A percentile compares a stretch with the other conserved stretches of the same genome.
These are phyloP conservation scores for Marasmius oreades DNA, from an alignment of 1,284 basidiomycete species.

Conservation along the genomic window DNA sequence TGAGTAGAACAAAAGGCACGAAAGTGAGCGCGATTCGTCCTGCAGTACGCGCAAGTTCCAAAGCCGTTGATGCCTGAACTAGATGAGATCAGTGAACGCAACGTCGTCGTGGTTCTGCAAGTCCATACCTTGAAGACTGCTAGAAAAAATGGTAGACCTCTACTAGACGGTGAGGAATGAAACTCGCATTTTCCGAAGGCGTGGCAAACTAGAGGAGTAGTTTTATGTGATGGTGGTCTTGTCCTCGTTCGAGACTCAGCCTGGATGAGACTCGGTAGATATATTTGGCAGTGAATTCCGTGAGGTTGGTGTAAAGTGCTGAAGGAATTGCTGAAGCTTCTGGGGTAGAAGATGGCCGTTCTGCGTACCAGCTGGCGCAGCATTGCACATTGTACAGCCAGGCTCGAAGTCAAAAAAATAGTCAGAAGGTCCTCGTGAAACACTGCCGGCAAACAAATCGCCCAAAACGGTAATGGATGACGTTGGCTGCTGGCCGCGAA, in stretches of 20 bases:
- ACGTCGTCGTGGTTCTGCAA: background rate
- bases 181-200: conserved; percentile 23
- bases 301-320: background rate
- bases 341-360: background rate
- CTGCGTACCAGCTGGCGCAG: conserved; percentile 20
- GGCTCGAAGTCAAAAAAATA: conserved; percentile 7
- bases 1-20: conserved; percentile 59
- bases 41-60: conserved; percentile 62
- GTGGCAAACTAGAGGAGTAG: background rate
- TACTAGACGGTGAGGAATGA: conserved; percentile 33
- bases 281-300: conserved; percentile 5
- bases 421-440: no score
- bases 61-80: conserved; percentile 47
- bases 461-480: background rate
- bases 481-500: background rate
- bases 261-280: conserved; percentile 11
- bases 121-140: conserved; percentile 38
- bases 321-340: background rate
- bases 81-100: conserved; percentile 9
- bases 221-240: background rate
- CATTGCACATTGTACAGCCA: conserved; percentile 22
- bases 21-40: conserved; percentile 71
- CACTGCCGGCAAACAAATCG: background rate
- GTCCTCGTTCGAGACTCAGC: background rate
- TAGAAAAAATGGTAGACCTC: conserved; percentile 26